These are phyloP conservation scores for Selenicereus undatus DNA, from an alignment of 148 eudicot species.

Conservation along the genomic window DNA sequence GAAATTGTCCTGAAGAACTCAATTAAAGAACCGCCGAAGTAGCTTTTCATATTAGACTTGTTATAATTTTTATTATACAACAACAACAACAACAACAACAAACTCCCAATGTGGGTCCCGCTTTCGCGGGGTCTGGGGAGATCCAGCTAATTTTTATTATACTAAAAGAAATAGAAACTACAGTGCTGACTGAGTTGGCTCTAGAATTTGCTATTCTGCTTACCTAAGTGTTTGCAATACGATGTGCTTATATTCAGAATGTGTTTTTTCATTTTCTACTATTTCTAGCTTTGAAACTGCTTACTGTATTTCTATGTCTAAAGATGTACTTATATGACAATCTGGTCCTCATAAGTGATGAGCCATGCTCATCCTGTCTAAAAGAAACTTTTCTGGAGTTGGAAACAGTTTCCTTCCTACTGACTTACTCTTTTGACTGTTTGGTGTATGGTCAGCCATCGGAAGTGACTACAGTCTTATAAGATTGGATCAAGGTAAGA, in stretches of 20 bases:
- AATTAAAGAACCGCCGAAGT: background rate
- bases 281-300: background rate
- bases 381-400: background rate
- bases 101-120: too few relatives aligned
- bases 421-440: conserved; percentile 14
- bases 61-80: background rate
- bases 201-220: background rate
- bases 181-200: background rate
- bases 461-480: conserved; percentile 37
- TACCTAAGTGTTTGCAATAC: background rate
- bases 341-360: background rate
- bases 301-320: background rate
- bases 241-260: background rate
- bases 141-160: too few relatives aligned
- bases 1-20: background rate
- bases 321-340: background rate
- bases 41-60: background rate
- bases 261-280: background rate
- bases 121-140: too few relatives aligned
- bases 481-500: conserved; percentile 32
- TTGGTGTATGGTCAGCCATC: conserved; percentile 38
- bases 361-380: background rate
- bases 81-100: too few relatives aligned
- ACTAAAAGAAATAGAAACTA: background rate
- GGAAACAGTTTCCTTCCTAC: conserved; percentile 7